Evolutionary conservation across 495 filamentous ascomycete species (phyloP), one percentile per base, ranked within the genome.

Genomic region (Aspergillus sclerotioniger): DNA sequence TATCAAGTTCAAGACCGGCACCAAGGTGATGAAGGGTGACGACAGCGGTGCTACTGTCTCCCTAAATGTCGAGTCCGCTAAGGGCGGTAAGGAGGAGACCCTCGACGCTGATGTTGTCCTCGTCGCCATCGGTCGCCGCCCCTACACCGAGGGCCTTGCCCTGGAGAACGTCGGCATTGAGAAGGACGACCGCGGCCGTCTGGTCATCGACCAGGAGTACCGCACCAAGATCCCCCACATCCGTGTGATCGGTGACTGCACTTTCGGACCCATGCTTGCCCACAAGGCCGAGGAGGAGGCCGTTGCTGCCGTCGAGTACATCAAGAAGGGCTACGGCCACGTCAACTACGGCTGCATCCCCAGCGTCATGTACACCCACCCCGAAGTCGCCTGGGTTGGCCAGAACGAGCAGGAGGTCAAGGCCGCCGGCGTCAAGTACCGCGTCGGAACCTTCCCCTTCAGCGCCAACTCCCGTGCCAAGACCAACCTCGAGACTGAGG

Each of bases 201-300:
- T 98, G 41, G 87, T 98, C 66, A 96, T 98, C 73, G 94, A 98
- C 82, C 88, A 90, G 67, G 91, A 98, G 79, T 98, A 96, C 82
- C 91, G 94, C 77, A 98, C 94, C 67, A 96, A 96, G 80, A 73
- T 93, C 53, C 88, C 91, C 12, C 95, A 98, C 79, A 96, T 98
- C 74, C 92, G 94, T 62, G 92, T 92, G 68, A 87, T 98, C 62
- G 94, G 94, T 67, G 94, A 98, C 76, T 90, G 85, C 72, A 98
- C 94, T 16, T 98, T 98, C 76, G 94, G 94, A 16, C 95, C 94
- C 65, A 98, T 98, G 94, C 87, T 98, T 67, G 94, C 94, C 51
- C 94, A 98, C 84, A 98, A 98, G 84, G 94, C 95, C 43, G 94
- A 98, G 79, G 94, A 98, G 80, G 94, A 98, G 80, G 94, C 81